Percentiles rank a stretch among this genome's conserved stretches.
phyloP scores from a whole-genome alignment of 2,329 filamentous ascomycete genomes.

The Aspergillus tamarii region DNA sequence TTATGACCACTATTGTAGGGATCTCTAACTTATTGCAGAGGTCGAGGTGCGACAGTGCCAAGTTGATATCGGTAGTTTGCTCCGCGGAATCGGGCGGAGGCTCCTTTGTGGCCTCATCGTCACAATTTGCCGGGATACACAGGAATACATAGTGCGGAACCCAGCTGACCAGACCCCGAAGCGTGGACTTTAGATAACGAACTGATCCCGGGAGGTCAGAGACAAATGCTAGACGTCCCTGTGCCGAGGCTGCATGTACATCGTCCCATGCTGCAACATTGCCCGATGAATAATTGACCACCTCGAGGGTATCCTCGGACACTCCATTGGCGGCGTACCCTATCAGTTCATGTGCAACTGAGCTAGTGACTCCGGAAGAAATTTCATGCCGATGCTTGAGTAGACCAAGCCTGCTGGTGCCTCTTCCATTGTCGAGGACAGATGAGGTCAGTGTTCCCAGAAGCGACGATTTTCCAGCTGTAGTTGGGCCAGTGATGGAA shows the following conservation, averaged over 20 bases:
- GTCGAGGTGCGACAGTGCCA: constrained; percentile 79
- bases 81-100: constrained; percentile 26
- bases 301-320: constrained; percentile 48
- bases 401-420: constrained; percentile 83
- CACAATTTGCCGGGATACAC: constrained; percentile 80
- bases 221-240: constrained; percentile 76
- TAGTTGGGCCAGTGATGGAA: constrained; percentile 85
- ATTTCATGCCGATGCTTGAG: constrained; percentile 94
- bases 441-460: constrained; percentile 87
- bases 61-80: constrained; percentile 61
- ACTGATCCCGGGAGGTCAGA: constrained; percentile 92
- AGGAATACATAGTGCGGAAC: constrained; percentile 91
- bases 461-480: constrained; percentile 89
- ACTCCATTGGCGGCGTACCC: constrained; percentile 64
- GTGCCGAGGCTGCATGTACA: constrained; percentile 79
- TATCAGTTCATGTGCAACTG: constrained; percentile 89
- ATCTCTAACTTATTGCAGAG: constrained; percentile 80
- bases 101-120: constrained; percentile 48
- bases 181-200: constrained; percentile 83
- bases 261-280: constrained; percentile 94
- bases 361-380: constrained; percentile 87
- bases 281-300: constrained; percentile 79
- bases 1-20: constrained; percentile 80
- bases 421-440: constrained; percentile 85
- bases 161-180: constrained; percentile 92